Evolutionary conservation across 2,329 filamentous ascomycete genomes (phyloP).

Genomic region (Ophiocordyceps polyrhachis-furcata): DNA sequence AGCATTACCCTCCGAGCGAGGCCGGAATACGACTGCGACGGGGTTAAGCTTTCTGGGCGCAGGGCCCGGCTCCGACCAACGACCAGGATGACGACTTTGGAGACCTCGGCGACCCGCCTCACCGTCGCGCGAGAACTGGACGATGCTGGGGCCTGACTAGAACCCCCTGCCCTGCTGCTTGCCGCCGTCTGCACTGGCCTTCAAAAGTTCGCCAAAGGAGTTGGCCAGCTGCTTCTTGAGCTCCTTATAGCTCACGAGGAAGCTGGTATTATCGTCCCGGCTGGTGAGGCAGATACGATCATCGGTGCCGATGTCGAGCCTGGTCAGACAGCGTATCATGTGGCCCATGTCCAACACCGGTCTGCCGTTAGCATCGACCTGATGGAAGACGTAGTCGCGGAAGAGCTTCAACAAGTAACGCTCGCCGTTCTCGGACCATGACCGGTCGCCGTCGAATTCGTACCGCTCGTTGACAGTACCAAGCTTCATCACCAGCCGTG

Average conservation of each 20-base stretch:
- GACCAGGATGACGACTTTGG: neutral
- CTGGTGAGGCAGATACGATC: conserved; percentile 75
- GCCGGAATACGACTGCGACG: conserved; percentile 12
- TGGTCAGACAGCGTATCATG: conserved; percentile 73
- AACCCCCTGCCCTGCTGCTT: conserved; percentile 14
- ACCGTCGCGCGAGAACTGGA: neutral
- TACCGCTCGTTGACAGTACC: conserved; percentile 78
- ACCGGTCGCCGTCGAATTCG: conserved; percentile 57
- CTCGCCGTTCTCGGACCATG: conserved; percentile 86
- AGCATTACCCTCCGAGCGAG: neutral
- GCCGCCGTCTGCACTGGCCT: conserved; percentile 17
- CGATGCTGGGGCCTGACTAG: conserved; percentile 7
- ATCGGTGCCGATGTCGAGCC: conserved; percentile 74
- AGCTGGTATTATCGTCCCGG: conserved; percentile 74
- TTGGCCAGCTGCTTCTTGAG: conserved; percentile 47
- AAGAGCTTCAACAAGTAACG: conserved; percentile 88
- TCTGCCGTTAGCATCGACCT: conserved; percentile 69
- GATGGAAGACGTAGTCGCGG: conserved; percentile 93
- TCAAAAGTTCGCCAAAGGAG: conserved; percentile 39
- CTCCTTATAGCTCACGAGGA: conserved; percentile 82
- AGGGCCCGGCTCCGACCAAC: too few relatives aligned
- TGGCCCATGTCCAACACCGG: conserved; percentile 77
- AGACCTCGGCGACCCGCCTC: neutral
- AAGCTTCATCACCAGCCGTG: conserved; percentile 65
- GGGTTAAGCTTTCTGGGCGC: conserved; percentile 39